A percentile compares a stretch with the other conserved stretches of the same genome.
These are phyloP conservation scores for Saccharum hybrid DNA, from an alignment of 202 grass and related monocot species.

Conservation along the genomic window DNA sequence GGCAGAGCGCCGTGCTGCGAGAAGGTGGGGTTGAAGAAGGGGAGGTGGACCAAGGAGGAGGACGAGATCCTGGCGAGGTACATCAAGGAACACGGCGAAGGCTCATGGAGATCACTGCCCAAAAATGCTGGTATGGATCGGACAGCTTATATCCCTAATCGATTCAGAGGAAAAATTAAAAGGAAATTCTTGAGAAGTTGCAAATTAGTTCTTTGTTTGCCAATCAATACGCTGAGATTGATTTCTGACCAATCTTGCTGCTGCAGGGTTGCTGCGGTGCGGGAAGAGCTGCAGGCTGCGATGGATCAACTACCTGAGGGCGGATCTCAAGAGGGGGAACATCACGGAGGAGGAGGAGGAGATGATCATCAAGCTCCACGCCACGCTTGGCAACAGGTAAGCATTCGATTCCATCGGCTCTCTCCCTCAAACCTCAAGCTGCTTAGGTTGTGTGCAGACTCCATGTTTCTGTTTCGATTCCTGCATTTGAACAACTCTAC, in stretches of 20 bases:
- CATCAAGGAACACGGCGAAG: constrained; percentile 64
- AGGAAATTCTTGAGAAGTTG: too few species aligned
- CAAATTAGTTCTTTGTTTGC: too few species aligned
- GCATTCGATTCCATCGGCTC: neutral
- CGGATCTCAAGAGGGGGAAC: constrained; percentile 67
- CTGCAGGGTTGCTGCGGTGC: constrained; percentile 55
- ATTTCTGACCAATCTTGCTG: neutral
- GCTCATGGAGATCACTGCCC: constrained; percentile 70
- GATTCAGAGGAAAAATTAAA: neutral
- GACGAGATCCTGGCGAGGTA: constrained; percentile 62
- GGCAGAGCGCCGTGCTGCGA: constrained; percentile 80
- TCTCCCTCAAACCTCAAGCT: neutral
- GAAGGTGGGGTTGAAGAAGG: constrained; percentile 81
- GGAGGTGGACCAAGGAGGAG: constrained; percentile 80
- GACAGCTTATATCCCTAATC: neutral
- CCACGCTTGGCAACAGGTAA: constrained; percentile 66
- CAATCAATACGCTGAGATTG: neutral
- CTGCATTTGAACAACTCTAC: neutral
- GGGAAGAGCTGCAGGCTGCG: constrained; percentile 68
- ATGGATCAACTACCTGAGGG: constrained; percentile 64
- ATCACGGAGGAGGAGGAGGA: constrained; percentile 55
- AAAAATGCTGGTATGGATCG: constrained; percentile 68
- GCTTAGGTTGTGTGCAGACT: neutral
- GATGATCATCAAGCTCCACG: constrained; percentile 61
- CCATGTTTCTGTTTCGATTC: neutral